Base-by-base conservation (phyloP, 106 monocot species). In the Allium fistulosum region DNA sequence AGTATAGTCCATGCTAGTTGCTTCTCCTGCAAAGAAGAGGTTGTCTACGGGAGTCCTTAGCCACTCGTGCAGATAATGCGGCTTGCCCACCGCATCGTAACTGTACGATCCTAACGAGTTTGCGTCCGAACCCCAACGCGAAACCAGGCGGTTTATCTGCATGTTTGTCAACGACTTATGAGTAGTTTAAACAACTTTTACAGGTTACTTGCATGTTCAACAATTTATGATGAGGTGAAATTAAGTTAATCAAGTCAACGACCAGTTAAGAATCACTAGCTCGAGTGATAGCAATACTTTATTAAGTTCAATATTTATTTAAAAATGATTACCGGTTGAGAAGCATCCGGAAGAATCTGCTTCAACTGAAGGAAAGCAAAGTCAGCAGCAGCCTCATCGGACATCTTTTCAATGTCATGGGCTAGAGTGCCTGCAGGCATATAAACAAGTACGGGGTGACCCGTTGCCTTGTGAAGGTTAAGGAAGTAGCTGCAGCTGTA, bases 401-500 rank as follows among this genome's bases (percentile, higher is more conserved):
- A 77, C 92, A 93, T 82, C 72, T 99, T 99, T 69, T 99, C 92
- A 74, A 99, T 85, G 75, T 92, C 93, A 68, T 71, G 69, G 18
- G 97, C 97, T 28, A 99, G 88, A 50, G 69, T 62, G 62, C 97
- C 97, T 48, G 97, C 92, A 82, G 93, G 97, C 97, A 99, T 99
- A 70, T 93, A 99, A 77, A 99, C 92, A 72, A 99, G 92, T 65
- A 99, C 97, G 58, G 89, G 97, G 62, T 99, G 84, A 53, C 97
- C 97, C 9, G 97, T 93, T 57, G 97, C 97, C 79, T 99, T 99
- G 78, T 99, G 93, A 73, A 99, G 92, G 78, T 99, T 99, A 69
- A 99, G 89, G 75, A 99, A 99, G 75, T 99, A 99, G 79, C 97
- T 90, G 84, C 97, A 99, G 49, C 90, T 80, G 75, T 99, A 93